phyloP scores from a whole-genome alignment of 1,284 basidiomycete species.

The Malassezia pachydermatis region DNA sequence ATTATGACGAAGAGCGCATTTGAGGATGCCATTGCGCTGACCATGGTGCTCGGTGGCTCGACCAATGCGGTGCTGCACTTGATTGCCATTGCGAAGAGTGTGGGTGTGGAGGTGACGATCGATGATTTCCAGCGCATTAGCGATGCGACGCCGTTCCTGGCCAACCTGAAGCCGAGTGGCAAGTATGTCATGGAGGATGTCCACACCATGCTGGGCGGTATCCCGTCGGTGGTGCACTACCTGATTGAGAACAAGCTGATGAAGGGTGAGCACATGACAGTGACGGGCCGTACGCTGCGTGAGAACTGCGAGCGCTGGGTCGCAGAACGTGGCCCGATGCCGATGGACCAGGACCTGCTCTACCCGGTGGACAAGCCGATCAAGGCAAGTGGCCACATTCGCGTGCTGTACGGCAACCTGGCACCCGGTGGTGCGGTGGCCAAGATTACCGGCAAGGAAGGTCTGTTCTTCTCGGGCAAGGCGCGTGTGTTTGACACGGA shows the following conservation, averaged over 20 bases:
- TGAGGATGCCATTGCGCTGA: conserved; percentile 44
- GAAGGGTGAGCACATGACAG: conserved; percentile 46
- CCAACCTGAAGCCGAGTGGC: conserved; percentile 45
- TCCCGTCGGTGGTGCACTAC: conserved; percentile 51
- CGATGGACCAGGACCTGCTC: conserved; percentile 36
- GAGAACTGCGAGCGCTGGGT: conserved; percentile 57
- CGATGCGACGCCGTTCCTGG: conserved; percentile 44
- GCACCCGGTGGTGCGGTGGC: conserved; percentile 45
- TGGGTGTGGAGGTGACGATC: conserved; percentile 36
- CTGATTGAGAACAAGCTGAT: conserved; percentile 50
- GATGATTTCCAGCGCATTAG: conserved; percentile 47
- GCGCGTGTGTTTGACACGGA: conserved; percentile 47
- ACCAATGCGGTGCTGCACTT: conserved; percentile 46
- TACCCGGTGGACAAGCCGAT: conserved; percentile 38
- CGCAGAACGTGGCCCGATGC: conserved; percentile 49
- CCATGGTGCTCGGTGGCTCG: conserved; percentile 45
- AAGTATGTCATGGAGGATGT: conserved; percentile 49
- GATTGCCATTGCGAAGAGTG: conserved; percentile 44
- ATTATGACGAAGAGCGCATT: conserved; percentile 44
- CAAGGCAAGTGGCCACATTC: conserved; percentile 43
- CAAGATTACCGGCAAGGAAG: conserved; percentile 48
- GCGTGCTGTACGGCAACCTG: conserved; percentile 45
- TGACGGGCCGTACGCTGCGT: conserved; percentile 41
- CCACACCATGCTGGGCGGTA: conserved; percentile 37
- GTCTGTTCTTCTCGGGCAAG: conserved; percentile 41